A percentile compares a stretch with the other conserved stretches of the same genome.
Conservation (phyloP, 305 asterid species). For the Solanum hybrid region DNA sequence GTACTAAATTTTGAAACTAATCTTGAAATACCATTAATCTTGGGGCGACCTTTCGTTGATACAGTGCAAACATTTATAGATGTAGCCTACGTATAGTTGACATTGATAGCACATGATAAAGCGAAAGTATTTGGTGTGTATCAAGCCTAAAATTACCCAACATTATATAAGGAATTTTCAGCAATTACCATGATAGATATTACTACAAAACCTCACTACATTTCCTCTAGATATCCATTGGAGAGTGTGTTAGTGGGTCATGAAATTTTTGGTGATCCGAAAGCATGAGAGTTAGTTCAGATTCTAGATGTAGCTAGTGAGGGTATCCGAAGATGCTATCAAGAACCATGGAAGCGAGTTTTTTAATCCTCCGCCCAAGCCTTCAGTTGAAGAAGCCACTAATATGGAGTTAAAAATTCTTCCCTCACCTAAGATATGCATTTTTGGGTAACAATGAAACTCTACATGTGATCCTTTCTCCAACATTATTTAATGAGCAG, state of each 20-base stretch:
- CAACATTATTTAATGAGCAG: too few relatives aligned
- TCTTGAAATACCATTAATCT: too few relatives aligned
- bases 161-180: not conserved
- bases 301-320: too few relatives aligned
- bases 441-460: not conserved
- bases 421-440: not conserved
- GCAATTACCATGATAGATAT: too few relatives aligned
- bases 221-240: too few relatives aligned
- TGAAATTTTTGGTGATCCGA: not conserved
- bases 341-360: not conserved
- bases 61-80: not conserved
- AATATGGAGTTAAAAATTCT: not conserved
- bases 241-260: not conserved
- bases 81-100: not conserved
- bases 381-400: not conserved
- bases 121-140: not conserved
- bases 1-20: too few relatives aligned
- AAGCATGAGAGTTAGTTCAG: not conserved
- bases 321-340: not conserved
- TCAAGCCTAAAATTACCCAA: not conserved
- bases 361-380: not conserved
- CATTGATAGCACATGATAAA: not conserved
- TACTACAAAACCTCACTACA: not conserved
- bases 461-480: not conserved
- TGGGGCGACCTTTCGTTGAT: not conserved